Conservation (phyloP, 2,329 filamentous ascomycete species). For the Aschersonia sp. region DNA sequence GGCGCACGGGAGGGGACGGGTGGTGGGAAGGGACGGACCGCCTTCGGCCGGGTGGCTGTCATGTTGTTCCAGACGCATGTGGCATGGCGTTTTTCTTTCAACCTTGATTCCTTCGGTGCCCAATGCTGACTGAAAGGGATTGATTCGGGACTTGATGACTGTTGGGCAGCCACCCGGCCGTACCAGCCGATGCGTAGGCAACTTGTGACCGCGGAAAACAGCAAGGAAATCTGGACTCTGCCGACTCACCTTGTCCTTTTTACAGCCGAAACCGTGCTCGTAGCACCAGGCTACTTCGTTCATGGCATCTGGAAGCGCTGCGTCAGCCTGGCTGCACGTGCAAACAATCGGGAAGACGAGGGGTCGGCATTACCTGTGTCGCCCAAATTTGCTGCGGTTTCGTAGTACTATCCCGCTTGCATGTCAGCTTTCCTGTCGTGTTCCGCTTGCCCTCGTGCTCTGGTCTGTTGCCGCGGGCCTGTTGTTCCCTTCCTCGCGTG, state of each 20-base stretch:
- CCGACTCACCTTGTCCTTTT: constrained; percentile 84
- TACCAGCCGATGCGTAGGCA: no score
- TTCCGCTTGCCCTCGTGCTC: neutral
- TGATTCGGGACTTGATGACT: neutral
- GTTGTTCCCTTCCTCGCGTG: neutral
- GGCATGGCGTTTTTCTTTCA: neutral
- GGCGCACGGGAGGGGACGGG: no score
- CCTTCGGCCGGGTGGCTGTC: neutral
- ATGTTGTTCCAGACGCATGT: neutral
- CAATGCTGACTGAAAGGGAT: neutral
- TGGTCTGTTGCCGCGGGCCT: neutral
- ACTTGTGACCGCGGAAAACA: no score
- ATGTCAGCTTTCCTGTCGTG: constrained; percentile 13
- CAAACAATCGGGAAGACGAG: neutral
- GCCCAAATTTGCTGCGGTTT: constrained; percentile 90
- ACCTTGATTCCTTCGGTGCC: neutral
- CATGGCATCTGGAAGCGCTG: constrained; percentile 59
- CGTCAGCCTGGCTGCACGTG: neutral
- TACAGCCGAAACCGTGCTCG: constrained; percentile 88
- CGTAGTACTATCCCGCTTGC: constrained; percentile 58
- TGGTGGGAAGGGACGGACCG: no score
- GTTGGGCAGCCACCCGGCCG: neutral
- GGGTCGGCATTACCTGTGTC: constrained; percentile 51
- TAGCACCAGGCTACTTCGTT: constrained; percentile 96
- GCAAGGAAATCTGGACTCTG: no score